Evolutionary conservation across 1,139 yeast species (phyloP), one percentile per base, ranked within the genome.

Genomic region (Blastobotrys illinoisensis): DNA sequence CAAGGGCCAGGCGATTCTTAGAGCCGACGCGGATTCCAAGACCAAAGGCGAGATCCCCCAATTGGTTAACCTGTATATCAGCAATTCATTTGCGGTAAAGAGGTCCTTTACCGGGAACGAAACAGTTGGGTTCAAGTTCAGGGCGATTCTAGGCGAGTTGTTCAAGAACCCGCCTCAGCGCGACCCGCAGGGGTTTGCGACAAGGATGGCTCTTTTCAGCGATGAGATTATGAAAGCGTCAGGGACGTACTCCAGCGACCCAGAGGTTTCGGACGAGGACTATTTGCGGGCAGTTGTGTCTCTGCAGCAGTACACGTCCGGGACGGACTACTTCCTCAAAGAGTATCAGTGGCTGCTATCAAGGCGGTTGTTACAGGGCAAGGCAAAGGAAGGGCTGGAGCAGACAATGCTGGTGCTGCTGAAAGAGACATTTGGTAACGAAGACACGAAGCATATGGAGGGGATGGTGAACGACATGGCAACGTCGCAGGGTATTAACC

Each of bases 401-500:
- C 40, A 32, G 16, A 13, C 16, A 4, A 32, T 32, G 40, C 40
- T 32, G 40, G 40, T 32, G 16, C 40, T 32, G 3, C 40, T 74
- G 26, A 63, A 62, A 48, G 58, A 61, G 2, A 74, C 69, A 48
- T 68, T 74, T 48, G 74, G 75, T 3, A 56, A 63, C 0, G 67
- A 64, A 13, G 61, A 67, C 32, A 62, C 71, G 1, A 62, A 64
- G 13, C 64, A 68, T 5, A 56, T 73, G 19, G 66, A 63, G 21
- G 64, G 66, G 11, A 74, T 74, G 78, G 59, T 73, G 48, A 62
- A 64, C 32, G 78, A 74, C 52, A 58, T 72, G 46, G 60, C 58
- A 32, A 50, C 56, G 5, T 68, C 72, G 5, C 58, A 59, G 48
- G 60, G 56, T 23, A 54, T 56, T 32, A 51, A 58, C 57, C 57